Conservation (phyloP, 2,329 filamentous ascomycete genomes). For the Neophaeococcomyces aloes region DNA sequence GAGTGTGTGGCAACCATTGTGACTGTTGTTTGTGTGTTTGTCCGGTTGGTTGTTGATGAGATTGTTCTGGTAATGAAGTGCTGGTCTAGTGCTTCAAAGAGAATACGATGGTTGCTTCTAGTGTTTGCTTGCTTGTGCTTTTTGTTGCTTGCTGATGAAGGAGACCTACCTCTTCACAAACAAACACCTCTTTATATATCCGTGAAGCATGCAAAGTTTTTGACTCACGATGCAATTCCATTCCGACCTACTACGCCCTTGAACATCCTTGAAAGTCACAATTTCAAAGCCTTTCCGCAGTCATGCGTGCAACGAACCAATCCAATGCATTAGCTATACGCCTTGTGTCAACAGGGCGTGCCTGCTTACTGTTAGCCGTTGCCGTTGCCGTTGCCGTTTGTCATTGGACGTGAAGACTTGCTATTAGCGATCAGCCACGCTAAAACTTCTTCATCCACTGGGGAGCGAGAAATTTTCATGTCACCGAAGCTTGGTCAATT, state of each 20-base stretch:
- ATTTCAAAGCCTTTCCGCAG: neutral
- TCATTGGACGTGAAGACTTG: constrained; percentile 18
- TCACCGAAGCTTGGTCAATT: constrained; percentile 8
- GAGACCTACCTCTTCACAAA: neutral
- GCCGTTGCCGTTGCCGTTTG: constrained; percentile 14
- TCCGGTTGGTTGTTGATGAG: constrained; percentile 5
- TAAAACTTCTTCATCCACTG: constrained; percentile 9
- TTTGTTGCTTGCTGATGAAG: constrained; percentile 6
- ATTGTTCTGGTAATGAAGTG: constrained; percentile 2
- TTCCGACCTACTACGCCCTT: neutral
- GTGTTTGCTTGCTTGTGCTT: constrained; percentile 8
- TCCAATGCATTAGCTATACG: constrained; percentile 8
- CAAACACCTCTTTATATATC: constrained; percentile 13
- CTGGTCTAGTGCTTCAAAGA: neutral
- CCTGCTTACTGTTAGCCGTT: constrained; percentile 17
- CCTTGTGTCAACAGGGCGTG: constrained; percentile 13
- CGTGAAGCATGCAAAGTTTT: constrained; percentile 8
- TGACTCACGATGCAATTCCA: neutral
- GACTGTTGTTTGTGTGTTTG: constrained; percentile 7
- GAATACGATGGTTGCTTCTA: neutral
- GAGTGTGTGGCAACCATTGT: constrained; percentile 16
- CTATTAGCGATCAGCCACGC: constrained; percentile 17
- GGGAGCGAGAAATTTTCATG: constrained; percentile 9
- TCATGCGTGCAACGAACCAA: constrained; percentile 9
- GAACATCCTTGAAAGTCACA: neutral